Base-by-base conservation (phyloP, 2,329 filamentous ascomycete species). In the Diaporthe citri region DNA sequence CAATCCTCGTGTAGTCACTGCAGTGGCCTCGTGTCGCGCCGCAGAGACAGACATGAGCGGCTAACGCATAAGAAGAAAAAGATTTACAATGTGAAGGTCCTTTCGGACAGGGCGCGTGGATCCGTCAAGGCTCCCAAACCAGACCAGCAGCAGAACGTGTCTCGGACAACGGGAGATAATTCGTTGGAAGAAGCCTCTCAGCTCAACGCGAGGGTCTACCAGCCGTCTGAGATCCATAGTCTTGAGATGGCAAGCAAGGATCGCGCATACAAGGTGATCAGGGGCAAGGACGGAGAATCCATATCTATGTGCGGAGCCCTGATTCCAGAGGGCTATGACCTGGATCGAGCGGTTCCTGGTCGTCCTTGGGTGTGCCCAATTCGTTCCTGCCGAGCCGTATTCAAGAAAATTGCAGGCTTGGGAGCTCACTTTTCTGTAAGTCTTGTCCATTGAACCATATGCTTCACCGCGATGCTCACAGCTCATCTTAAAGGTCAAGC, bases 311-410 rank as follows among this genome's bases (percentile, higher is more conserved):
- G 15, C 15, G 79, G 79, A 7, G 76, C 76, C 4, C 46, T 81
- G 41, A 74, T 81, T 12, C 79, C 80, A 1, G 71, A 76, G 36
- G 76, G 78, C 3, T 81, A 81, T 67, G 60, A 74, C 22, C 67
- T 79, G 28, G 77, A 79, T 56, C 59, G 28, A 28, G 77, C 75
- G 4, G 46, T 77, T n/a, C 67, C 76, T 15, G 73, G 69, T 4
- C 74, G 76, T n/a, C 76, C 76, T 36, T 81, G 79, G 79, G 75
- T 77, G 13, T 81, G 80, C 41, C 78, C 80, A 4, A 70, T 80
- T 1, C 77, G 77, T 13, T 77, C 72, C 1, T 81, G 80, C 66
- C 74, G 77, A 22, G 73, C 41, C 48, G 43, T 75, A 0, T 77
- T 76, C 52, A 46, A 46, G 34, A 78, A 74, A 46, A 60, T 57